Conservation (phyloP, 345 rosid species). For the Gossypioides kirkii region DNA sequence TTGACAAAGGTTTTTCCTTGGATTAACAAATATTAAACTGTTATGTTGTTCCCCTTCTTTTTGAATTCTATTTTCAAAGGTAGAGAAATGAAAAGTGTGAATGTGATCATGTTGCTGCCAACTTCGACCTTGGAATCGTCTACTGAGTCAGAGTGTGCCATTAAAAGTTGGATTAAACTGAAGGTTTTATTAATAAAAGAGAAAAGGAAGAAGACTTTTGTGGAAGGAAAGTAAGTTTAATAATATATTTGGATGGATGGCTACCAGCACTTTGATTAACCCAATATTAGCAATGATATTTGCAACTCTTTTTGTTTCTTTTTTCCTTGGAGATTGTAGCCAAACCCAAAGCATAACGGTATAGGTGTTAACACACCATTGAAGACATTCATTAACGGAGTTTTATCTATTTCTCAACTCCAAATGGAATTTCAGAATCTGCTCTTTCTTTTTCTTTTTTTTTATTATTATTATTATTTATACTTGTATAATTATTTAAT, state of each 20-base stretch:
- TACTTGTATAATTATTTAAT: no score
- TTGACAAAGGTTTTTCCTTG: conserved; percentile 5
- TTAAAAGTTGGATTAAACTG: no score
- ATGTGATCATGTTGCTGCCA: neutral
- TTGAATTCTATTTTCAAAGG: neutral
- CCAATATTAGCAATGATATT: neutral
- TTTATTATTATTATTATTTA: no score
- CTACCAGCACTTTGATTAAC: neutral
- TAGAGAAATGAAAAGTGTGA: neutral
- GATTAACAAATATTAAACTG: neutral
- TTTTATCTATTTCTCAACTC: no score
- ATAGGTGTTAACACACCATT: no score
- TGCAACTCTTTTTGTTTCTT: neutral
- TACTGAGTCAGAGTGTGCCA: neutral
- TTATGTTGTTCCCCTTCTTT: neutral
- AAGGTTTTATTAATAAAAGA: no score
- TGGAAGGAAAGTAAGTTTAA: neutral
- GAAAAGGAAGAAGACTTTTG: neutral
- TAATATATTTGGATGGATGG: neutral
- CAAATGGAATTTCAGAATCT: no score
- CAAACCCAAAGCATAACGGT: neutral
- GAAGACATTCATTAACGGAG: no score
- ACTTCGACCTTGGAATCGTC: neutral
- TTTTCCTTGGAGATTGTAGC: neutral
- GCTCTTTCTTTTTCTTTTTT: no score